Percentiles rank a stretch among this genome's conserved stretches.
Conservation (phyloP, 2,329 filamentous ascomycete genomes). For the Graphilbum ipis-grandicollis region DNA sequence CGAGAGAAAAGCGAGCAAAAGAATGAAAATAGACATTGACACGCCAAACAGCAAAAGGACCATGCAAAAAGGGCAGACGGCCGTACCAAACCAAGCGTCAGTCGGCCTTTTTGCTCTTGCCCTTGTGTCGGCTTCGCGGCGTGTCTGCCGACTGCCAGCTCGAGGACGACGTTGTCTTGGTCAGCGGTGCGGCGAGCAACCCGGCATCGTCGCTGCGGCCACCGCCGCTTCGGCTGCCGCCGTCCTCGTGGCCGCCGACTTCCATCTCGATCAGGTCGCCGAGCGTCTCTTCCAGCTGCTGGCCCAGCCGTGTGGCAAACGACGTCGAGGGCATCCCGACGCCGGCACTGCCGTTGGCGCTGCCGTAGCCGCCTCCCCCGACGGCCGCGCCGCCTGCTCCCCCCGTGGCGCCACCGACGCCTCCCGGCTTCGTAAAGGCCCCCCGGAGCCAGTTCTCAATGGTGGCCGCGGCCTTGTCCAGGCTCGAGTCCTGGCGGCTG, state of each 20-base stretch:
- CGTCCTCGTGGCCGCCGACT: conserved; percentile 40
- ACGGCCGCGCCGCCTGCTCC: conserved; percentile 9
- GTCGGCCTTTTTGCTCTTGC: conserved; percentile 31
- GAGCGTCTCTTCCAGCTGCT: conserved; percentile 19
- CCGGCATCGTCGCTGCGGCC: not conserved
- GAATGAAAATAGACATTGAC: too few relatives aligned
- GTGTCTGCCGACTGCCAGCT: too few relatives aligned
- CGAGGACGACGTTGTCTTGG: conserved; percentile 13
- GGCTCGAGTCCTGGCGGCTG: conserved; percentile 28
- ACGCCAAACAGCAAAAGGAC: too few relatives aligned
- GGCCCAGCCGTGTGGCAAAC: conserved; percentile 5
- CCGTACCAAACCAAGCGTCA: conserved; percentile 11
- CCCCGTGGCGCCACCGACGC: conserved; percentile 12
- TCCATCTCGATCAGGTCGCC: conserved; percentile 57
- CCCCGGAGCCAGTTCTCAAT: conserved; percentile 85
- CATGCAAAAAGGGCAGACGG: too few relatives aligned
- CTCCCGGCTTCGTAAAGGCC: conserved; percentile 42
- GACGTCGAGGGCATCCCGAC: conserved; percentile 3
- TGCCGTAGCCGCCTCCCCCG: too few relatives aligned
- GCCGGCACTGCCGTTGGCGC: too few relatives aligned
- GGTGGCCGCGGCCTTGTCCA: conserved; percentile 74
- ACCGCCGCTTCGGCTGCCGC: conserved; percentile 2
- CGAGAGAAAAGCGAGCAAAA: not conserved
- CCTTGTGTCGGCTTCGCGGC: too few relatives aligned
- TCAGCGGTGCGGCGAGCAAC: not conserved